Conservation (phyloP, 768 basidiomycete species). For the Xerocomus spinulosus region DNA sequence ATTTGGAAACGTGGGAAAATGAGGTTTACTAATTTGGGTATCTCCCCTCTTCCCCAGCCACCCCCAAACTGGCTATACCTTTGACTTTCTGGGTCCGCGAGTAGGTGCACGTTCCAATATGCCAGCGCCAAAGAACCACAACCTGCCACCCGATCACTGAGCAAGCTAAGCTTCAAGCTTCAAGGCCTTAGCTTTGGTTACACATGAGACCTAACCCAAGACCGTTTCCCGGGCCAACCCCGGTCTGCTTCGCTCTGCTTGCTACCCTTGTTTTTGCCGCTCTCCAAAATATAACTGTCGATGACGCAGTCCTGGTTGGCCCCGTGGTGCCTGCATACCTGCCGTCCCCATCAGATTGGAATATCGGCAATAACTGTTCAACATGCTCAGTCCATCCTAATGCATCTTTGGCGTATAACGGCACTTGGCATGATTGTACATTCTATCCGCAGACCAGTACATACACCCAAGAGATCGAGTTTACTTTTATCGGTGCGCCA, state of each 20-base stretch:
- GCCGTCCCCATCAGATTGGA: constrained; percentile 6
- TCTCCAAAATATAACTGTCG: constrained; percentile 13
- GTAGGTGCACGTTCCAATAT: too few species aligned
- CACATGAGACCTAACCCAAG: too few species aligned
- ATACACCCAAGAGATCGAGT: not conserved
- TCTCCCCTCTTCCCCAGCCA: too few species aligned
- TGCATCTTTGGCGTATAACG: constrained; percentile 2
- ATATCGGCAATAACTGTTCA: constrained; percentile 6
- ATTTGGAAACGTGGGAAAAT: too few species aligned
- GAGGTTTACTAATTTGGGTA: too few species aligned
- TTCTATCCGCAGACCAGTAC: not conserved
- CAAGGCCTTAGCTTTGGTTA: too few species aligned
- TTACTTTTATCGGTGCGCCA: constrained; percentile 10
- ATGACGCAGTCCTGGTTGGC: constrained; percentile 13
- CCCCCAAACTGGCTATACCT: too few species aligned
- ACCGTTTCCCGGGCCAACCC: not conserved
- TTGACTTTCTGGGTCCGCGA: too few species aligned
- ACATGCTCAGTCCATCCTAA: not conserved
- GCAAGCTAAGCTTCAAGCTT: too few species aligned
- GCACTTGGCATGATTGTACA: constrained; percentile 19
- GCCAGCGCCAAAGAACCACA: too few species aligned
- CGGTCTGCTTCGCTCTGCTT: not conserved
- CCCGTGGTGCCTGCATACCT: constrained; percentile 5
- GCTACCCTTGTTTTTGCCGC: not conserved
- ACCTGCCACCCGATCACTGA: too few species aligned